phyloP scores from a whole-genome alignment of 441 rosid species.

The Aleurites moluccanus region DNA sequence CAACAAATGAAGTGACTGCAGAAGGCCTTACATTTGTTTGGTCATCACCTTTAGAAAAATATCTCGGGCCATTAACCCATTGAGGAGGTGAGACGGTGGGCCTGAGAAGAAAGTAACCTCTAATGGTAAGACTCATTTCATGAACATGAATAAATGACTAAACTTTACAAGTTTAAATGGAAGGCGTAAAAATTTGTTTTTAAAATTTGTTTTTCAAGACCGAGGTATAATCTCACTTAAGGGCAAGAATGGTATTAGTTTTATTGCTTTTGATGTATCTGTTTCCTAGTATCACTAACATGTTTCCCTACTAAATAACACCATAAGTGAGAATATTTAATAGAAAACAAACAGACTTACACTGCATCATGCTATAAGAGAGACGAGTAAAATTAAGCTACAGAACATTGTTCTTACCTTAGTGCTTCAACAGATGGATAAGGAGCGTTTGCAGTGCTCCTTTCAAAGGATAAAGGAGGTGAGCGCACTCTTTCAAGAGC shows the following conservation, averaged over 20 bases:
- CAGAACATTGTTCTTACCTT: slow-evolving; percentile 28
- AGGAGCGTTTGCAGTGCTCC: slow-evolving; percentile 22
- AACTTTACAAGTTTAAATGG: background rate
- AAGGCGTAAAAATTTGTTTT: background rate
- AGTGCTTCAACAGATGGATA: slow-evolving; percentile 23
- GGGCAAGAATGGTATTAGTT: background rate
- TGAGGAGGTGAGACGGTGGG: slow-evolving; percentile 42
- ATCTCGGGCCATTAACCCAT: slow-evolving; percentile 44
- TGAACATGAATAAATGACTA: background rate
- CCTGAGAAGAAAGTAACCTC: slow-evolving; percentile 37
- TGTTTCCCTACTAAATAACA: background rate
- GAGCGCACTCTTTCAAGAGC: slow-evolving; percentile 20
- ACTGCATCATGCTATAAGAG: background rate
- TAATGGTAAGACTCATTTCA: background rate
- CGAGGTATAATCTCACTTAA: background rate
- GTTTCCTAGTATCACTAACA: slow-evolving; percentile 12
- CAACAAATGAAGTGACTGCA: slow-evolving; percentile 51
- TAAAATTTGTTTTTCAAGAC: background rate
- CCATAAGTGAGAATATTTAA: background rate
- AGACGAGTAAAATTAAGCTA: slow-evolving; percentile 11
- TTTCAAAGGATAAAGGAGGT: slow-evolving; percentile 26
- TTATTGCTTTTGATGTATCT: background rate
- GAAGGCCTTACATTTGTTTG: slow-evolving; percentile 41
- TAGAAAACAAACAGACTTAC: slow-evolving; percentile 9
- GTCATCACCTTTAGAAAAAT: slow-evolving; percentile 38